These are phyloP conservation scores for Talaromyces rugulosus DNA, from an alignment of 2,329 filamentous ascomycete genomes.

Conservation along the genomic window DNA sequence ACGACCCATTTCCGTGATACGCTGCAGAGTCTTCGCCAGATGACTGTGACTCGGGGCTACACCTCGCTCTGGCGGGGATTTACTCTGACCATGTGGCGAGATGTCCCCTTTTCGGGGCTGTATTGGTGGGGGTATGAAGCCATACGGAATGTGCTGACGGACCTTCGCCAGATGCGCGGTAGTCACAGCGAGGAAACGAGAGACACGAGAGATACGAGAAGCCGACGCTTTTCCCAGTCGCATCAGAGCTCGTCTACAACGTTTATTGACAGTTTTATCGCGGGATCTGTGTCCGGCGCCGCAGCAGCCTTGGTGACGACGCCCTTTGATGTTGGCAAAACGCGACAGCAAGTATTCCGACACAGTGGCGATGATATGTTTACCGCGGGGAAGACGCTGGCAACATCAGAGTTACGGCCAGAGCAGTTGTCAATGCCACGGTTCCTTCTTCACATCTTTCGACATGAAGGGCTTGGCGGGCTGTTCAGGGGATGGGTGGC, in stretches of 20 bases:
- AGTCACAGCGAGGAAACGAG: slow-evolving; percentile 4
- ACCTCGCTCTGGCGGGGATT: slow-evolving; percentile 84
- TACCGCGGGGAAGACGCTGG: slow-evolving; percentile 5
- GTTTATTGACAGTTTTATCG: slow-evolving; percentile 82
- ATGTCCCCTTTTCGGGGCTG: slow-evolving; percentile 92
- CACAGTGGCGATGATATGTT: slow-evolving; percentile 47
- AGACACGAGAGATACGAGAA: slow-evolving; percentile 30
- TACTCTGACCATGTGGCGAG: slow-evolving; percentile 87
- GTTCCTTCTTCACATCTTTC: slow-evolving; percentile 87
- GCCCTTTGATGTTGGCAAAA: slow-evolving; percentile 97
- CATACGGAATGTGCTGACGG: slow-evolving; percentile 66
- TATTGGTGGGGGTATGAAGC: slow-evolving; percentile 99
- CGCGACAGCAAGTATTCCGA: slow-evolving; percentile 77
- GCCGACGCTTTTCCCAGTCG: slow-evolving; percentile 26
- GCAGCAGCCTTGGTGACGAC: slow-evolving; percentile 85
- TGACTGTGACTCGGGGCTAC: slow-evolving; percentile 75
- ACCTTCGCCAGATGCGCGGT: slow-evolving; percentile 54
- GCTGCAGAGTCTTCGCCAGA: slow-evolving; percentile 67
- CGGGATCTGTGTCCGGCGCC: slow-evolving; percentile 77
- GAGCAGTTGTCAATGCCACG: slow-evolving; percentile 75
- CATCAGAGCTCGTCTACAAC: slow-evolving; percentile 72
- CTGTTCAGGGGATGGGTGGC: slow-evolving; percentile 91
- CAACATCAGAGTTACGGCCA: slow-evolving; percentile 43
- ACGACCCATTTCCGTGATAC: slow-evolving; percentile 76
- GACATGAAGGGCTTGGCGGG: slow-evolving; percentile 73